Evolutionary conservation across 805 yeast species (phyloP), one percentile per base, ranked within the genome.

Genomic region (Candida khao-thaluensis): DNA sequence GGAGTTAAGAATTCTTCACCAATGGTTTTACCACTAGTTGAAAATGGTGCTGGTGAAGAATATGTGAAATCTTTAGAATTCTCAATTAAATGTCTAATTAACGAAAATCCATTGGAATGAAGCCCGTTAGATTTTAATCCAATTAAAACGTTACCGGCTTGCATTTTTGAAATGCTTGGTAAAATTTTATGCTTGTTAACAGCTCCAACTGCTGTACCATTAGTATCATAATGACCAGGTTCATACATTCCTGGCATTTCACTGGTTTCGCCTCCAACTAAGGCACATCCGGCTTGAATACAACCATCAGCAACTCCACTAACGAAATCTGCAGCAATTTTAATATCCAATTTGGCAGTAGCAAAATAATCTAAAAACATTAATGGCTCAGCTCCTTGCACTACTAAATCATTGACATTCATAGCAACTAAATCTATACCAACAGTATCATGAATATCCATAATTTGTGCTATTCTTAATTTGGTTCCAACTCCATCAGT

Each of bases 191-290:
- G 64, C 55, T 84, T 87, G 50, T 77, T 69, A 4, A 93, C 97
- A 10, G 99, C 99, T 56, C 99, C 99, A 30, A 93, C 90, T 38
- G 97, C 95, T 25, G 99, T 95, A 64, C 99, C 99, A 57, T 91
- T 93, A 44, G 96, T 90, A 64, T 93, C 99, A 59, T 93, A 93
- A 66, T 93, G 98, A 23, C 95, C 95, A 41, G 81, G 88, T 43
- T 82, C 85, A 57, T 93, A 93, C 85, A 93, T 87, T 49, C 99
- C 99, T 18, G 99, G 99, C 99, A 93, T 93, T 72, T 93, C 99
- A 39, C 95, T 85, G 26, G 99, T 93, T 67, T 93, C 99, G 50
- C 99, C 99, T 41, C 99, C 99, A 38, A 93, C 96, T 42, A 93
- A 74, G 5, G 99, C 99, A 75, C 99, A 91, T 8, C 96, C 96